Evolutionary conservation across 768 basidiomycete genomes (phyloP), one percentile per base, ranked within the genome.

Genomic region (Tubosaeta brunneosetosa): DNA sequence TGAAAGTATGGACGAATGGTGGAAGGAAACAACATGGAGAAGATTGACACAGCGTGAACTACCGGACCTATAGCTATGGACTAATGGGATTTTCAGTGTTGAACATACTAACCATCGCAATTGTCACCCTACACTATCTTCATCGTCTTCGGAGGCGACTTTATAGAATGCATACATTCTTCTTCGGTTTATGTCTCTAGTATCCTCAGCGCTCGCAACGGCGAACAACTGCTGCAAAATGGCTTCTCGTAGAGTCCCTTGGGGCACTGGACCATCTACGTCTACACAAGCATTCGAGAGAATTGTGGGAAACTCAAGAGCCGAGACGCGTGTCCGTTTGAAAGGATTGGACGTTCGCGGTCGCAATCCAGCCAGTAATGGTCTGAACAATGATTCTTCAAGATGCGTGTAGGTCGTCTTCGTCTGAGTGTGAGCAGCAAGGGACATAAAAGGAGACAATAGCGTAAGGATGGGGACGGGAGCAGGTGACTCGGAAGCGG

Each of bases 21-120:
- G 93, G 92, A 91, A 83, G 64, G 90, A 93, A 62, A 88, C 83
- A 55, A 94, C 91, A 46, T 95, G 91, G 91, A 82, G 76, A 36
- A 74, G 92, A 53, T 71, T 94, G 50, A 81, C 91, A 61, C 83
- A 85, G 57, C 76, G 92, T 65, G 91, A 94, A 68, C 69, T 94
- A 50, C 91, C 91, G n/a, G 92, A 94, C 70, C 47, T 80, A 59
- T 67, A 64, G 37, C 37, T 49, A 54, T 34, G 27, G 25, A 29
- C 29, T 16, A 4, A 3, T 40, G 6, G 37, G 16, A 29, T 38
- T 29, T 31, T 31, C 17, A n/a, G 40, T 33, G 49, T 33, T 19
- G 34, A 33, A 51, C 38, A 41, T 14, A 32, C 25, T 33, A 44
- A 44, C 19, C 4, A 51, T 52, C n/a, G 19, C 27, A 32, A 12